These are phyloP conservation scores for Eimeria necatrix DNA, from an alignment of 169 alveolate genomes.

Conservation along the genomic window DNA sequence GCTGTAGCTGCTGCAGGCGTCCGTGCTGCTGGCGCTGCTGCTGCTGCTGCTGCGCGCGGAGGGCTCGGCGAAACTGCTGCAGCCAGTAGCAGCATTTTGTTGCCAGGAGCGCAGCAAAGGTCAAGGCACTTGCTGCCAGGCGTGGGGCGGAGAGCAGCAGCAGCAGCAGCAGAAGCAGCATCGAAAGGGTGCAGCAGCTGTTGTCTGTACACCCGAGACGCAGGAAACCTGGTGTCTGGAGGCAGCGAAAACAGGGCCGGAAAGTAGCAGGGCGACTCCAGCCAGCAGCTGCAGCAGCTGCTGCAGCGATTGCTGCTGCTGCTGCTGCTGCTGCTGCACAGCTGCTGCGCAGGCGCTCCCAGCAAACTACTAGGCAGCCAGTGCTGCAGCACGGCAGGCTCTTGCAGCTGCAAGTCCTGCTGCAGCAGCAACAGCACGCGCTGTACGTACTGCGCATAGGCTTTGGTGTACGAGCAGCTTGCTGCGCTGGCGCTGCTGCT, in stretches of 20 bases:
- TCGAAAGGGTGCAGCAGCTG: conserved; percentile 73
- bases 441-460: conserved; percentile 31
- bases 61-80: neutral
- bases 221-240: neutral
- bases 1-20: neutral
- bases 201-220: conserved; percentile 47
- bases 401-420: conserved; percentile 38
- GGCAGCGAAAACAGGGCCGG: conserved; percentile 71
- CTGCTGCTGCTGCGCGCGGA: neutral
- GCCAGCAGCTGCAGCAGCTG: conserved; percentile 34
- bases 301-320: conserved; percentile 35
- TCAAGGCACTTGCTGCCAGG: conserved; percentile 54
- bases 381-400: conserved; percentile 51
- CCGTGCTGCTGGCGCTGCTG: neutral
- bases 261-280: conserved; percentile 10
- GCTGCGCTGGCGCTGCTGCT: conserved; percentile 50
- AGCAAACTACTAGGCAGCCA: conserved; percentile 57
- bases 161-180: conserved; percentile 78
- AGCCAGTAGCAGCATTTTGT: conserved; percentile 70
- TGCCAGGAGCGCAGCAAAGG: conserved; percentile 81
- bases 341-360: conserved; percentile 35
- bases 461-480: neutral
- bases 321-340: conserved; percentile 5
- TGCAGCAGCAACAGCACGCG: neutral
- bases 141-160: conserved; percentile 55